A percentile compares a stretch with the other conserved stretches of the same genome.
These are phyloP conservation scores for Mimosa pudica DNA, from an alignment of 306 rosid genomes.

Conservation along the genomic window DNA sequence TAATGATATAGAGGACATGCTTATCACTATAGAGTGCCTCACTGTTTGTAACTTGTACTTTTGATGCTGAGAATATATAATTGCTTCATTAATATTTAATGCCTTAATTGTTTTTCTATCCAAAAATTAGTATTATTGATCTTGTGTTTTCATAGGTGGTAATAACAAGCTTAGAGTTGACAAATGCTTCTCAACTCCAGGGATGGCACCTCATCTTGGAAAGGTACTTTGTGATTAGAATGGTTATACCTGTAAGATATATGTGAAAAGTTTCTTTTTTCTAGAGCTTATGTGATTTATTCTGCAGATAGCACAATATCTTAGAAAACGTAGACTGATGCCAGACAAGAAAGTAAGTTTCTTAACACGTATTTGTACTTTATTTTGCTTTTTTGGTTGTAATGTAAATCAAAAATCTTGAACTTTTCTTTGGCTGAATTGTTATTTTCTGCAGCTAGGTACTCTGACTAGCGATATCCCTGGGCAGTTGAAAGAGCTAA, in stretches of 20 bases:
- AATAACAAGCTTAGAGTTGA: slow-evolving; percentile 83
- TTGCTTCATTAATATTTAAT: not conserved
- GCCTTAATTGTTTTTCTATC: not conserved
- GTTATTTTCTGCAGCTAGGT: slow-evolving; percentile 68
- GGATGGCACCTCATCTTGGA: slow-evolving; percentile 90
- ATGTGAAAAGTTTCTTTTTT: slow-evolving; percentile 30
- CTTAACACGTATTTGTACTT: slow-evolving; percentile 29
- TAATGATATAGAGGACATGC: slow-evolving; percentile 22
- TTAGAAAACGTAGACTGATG: slow-evolving; percentile 91
- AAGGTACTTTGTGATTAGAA: slow-evolving; percentile 59
- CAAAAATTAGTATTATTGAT: slow-evolving; percentile 17
- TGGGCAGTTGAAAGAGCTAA: slow-evolving; percentile 82
- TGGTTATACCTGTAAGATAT: slow-evolving; percentile 24
- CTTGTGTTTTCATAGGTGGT: slow-evolving; percentile 57
- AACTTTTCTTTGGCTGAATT: slow-evolving; percentile 37
- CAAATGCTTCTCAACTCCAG: slow-evolving; percentile 96
- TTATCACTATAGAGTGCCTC: slow-evolving; percentile 15
- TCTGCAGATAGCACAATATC: slow-evolving; percentile 87
- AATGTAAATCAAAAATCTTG: slow-evolving; percentile 21
- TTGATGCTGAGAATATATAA: slow-evolving; percentile 22
- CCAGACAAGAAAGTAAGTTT: slow-evolving; percentile 93
- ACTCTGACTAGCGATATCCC: slow-evolving; percentile 87
- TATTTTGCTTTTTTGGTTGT: slow-evolving; percentile 23
- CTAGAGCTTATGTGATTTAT: slow-evolving; percentile 37
- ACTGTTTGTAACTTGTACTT: not conserved